These are phyloP conservation scores for Boletus rubropictus DNA, from an alignment of 768 basidiomycete genomes.

Conservation along the genomic window DNA sequence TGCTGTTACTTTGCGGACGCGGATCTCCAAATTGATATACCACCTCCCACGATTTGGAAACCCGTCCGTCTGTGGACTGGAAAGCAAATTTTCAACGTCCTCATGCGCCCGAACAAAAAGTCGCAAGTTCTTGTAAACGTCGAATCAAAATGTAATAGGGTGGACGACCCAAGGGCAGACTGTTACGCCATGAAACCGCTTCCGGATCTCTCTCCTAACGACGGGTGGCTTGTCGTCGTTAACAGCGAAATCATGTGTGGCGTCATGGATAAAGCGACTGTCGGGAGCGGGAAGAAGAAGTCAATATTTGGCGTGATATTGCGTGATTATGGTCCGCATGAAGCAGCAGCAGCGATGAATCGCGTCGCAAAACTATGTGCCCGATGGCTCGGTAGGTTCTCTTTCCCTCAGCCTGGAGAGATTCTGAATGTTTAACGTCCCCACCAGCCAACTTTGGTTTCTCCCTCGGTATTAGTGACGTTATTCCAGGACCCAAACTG, in stretches of 20 bases:
- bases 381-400: slow-evolving; percentile 72
- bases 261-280: slow-evolving; percentile 96
- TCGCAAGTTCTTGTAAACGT: slow-evolving; percentile 88
- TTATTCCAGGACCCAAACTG: slow-evolving; percentile 89
- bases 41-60: slow-evolving; percentile 91
- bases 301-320: slow-evolving; percentile 98
- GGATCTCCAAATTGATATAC: slow-evolving; percentile 87
- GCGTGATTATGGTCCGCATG: slow-evolving; percentile 92
- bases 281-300: slow-evolving; percentile 98
- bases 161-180: slow-evolving; percentile 63
- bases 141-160: slow-evolving; percentile 91
- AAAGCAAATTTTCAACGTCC: slow-evolving; percentile 95
- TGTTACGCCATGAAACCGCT: slow-evolving; percentile 63
- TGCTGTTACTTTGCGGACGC: slow-evolving; percentile 94
- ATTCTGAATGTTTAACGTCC: slow-evolving; percentile 2
- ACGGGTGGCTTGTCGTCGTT: slow-evolving; percentile 94
- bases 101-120: slow-evolving; percentile 88
- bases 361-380: slow-evolving; percentile 93
- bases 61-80: slow-evolving; percentile 94
- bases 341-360: slow-evolving; percentile 94
- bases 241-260: slow-evolving; percentile 99
- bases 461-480: slow-evolving; percentile 97
- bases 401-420: not conserved
- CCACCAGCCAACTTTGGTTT: slow-evolving; percentile 90
- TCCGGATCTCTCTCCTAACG: slow-evolving; percentile 89